Base-by-base conservation (phyloP, 176 grass and related monocot genomes). In the Dendrocalamus sinicus region DNA sequence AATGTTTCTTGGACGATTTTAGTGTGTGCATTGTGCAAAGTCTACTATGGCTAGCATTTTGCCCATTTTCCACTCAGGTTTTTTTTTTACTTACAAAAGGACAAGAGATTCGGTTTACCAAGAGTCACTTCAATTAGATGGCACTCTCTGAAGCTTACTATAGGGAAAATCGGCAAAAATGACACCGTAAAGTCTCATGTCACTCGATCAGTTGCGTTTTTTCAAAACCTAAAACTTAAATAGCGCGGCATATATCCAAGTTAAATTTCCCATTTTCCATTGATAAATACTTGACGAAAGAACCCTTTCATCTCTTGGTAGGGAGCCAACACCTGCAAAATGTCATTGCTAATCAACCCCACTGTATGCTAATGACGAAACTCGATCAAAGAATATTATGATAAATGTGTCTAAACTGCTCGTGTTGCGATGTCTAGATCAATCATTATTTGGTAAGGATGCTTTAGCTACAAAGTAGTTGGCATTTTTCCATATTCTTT, bases 341-440 rank as follows among this genome's bases (percentile, higher is more conserved):
- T 48, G 70, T 48, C 48, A 65, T 8, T 17, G 32, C 70, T 76
- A 48, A 66, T 67, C 30, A 70, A 75, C 24, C 48, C 13, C 41
- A 12, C 35, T 9, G 10, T 41, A 19, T 86, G 83, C 20, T 71
- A 65, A 53, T 60, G n/a, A 61, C 54, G 26, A 67, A 45, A 70
- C 39, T 13, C 14, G 37, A 65, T 64, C 47, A 6, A 14, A 78
- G 48, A 73, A 59, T 86, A 63, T 66, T 12, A 59, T 8, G 84
- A 86, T 16, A 60, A 83, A 78, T 37, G 54, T 59, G 19, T 41
- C n/a, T 26, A 39, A 81, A 41, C 82, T 88, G 65, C 61, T 64
- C 23, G 81, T 70, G 89, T 88, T 88, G 89, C 45, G 81, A 91
- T n/a, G 89, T 91, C 89, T 70, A 71, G 75, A 84, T 88, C 89